Conservation (phyloP, 495 filamentous ascomycete species). For the Zalerion maritima region DNA sequence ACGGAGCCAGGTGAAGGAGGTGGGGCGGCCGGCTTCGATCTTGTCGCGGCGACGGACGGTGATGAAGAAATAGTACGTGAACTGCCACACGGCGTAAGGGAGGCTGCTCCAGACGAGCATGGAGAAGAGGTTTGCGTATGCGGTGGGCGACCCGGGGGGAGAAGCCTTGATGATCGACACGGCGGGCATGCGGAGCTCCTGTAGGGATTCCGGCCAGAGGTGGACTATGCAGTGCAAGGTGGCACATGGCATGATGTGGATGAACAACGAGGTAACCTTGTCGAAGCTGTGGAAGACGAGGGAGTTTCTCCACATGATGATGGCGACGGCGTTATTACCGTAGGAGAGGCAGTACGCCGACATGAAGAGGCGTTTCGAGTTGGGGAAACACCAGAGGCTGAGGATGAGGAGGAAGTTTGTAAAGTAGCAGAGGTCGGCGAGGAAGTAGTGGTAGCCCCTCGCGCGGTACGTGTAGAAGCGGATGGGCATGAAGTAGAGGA, state of each 20-base stretch:
- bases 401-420: constrained; percentile 78
- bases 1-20: constrained; percentile 94
- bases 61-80: constrained; percentile 83
- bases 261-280: constrained; percentile 92
- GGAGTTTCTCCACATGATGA: constrained; percentile 98
- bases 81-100: constrained; percentile 85
- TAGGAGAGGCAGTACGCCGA: constrained; percentile 83
- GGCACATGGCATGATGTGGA: constrained; percentile 96
- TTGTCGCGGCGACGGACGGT: constrained; percentile 82
- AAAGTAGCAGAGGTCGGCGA: constrained; percentile 96
- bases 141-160: constrained; percentile 48
- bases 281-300: constrained; percentile 96
- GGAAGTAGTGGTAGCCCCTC: constrained; percentile 89
- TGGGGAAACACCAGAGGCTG: constrained; percentile 79
- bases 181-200: constrained; percentile 67
- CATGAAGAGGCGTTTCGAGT: constrained; percentile 84
- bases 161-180: constrained; percentile 71
- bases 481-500: constrained; percentile 92
- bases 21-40: constrained; percentile 90
- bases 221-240: constrained; percentile 87
- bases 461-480: constrained; percentile 81
- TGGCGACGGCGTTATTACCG: constrained; percentile 93
- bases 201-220: constrained; percentile 47
- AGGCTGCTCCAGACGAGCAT: constrained; percentile 93
- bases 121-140: constrained; percentile 58